Conservation (phyloP, 257 asterid species). For the Avicennia marina region DNA sequence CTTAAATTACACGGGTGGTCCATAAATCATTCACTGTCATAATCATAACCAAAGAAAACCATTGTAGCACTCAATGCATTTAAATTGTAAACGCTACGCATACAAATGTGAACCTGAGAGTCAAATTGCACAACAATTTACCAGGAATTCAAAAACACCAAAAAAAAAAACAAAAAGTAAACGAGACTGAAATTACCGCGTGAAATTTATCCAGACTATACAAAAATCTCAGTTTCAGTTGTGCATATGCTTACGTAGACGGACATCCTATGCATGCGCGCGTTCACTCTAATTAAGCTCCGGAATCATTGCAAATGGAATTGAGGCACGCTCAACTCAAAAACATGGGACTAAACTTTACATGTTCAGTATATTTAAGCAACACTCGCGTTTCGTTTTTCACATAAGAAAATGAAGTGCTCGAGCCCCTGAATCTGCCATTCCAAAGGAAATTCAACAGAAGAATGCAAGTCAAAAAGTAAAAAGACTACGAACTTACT, state of each 20-base stretch:
- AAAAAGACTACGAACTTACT: slow-evolving; percentile 42
- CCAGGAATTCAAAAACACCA: background rate
- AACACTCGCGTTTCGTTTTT: no score
- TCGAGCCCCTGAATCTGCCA: background rate
- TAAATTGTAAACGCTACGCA: background rate
- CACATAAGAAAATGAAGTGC: no score
- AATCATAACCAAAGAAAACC: background rate
- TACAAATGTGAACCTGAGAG: background rate
- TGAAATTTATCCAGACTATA: background rate
- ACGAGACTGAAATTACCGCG: background rate
- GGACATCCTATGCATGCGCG: slow-evolving; percentile 2
- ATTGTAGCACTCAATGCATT: background rate
- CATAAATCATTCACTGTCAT: slow-evolving; percentile 9
- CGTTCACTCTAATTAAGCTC: slow-evolving; percentile 7
- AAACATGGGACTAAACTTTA: no score
- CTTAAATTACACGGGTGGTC: no score
- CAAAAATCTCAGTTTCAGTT: slow-evolving; percentile 1
- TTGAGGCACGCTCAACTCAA: background rate
- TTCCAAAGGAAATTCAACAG: background rate
- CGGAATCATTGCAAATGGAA: background rate
- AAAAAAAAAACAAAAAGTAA: background rate
- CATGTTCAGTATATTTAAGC: no score
- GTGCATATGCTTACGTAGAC: background rate
- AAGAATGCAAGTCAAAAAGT: background rate
- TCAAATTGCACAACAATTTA: background rate